Conservation (phyloP, 495 filamentous ascomycete genomes). For the Astrothelium macrocarpum region DNA sequence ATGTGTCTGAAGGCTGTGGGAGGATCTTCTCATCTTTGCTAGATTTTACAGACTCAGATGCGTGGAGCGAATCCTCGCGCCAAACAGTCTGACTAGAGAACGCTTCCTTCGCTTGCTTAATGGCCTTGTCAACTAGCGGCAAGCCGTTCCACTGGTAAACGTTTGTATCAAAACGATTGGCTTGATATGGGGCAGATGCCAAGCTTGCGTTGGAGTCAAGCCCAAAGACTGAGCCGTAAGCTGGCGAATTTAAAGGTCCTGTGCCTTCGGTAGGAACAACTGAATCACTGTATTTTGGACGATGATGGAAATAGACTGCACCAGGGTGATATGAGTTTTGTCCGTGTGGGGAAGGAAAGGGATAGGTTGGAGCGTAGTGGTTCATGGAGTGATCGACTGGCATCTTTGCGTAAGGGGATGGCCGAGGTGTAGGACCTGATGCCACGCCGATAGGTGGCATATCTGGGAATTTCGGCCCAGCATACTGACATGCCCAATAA, state of each 20-base stretch:
- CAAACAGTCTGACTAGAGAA: background rate
- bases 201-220: constrained; percentile 4
- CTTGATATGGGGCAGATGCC: background rate
- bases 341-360: background rate
- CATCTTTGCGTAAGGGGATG: background rate
- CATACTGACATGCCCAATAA: background rate
- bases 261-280: background rate
- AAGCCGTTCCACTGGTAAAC: background rate
- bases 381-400: background rate
- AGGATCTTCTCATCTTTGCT: background rate
- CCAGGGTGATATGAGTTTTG: background rate
- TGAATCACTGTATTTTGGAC: background rate
- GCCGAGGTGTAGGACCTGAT: background rate
- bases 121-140: background rate
- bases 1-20: background rate
- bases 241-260: background rate
- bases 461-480: background rate
- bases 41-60: background rate
- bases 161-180: background rate
- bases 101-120: background rate
- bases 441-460: background rate
- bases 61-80: background rate
- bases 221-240: background rate
- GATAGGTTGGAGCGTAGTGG: background rate
- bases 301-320: background rate